A percentile compares a stretch with the other conserved stretches of the same genome.
Evolutionary conservation across 257 asterid genomes (phyloP).

Genomic region (Haberlea rhodopensis): DNA sequence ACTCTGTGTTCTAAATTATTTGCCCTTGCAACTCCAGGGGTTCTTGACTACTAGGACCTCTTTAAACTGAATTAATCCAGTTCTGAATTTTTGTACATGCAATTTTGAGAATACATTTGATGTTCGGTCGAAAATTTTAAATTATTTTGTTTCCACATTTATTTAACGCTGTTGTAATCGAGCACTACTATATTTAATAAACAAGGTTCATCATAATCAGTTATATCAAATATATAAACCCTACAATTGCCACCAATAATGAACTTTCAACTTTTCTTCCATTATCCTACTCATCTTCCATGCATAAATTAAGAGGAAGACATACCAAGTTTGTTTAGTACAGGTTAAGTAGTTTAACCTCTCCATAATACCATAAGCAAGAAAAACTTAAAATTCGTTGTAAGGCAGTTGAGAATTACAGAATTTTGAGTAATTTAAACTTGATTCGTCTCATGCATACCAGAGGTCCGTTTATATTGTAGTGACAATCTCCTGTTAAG

Average conservation of each 20-base stretch:
- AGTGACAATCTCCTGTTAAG: background rate
- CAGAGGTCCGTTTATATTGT: background rate
- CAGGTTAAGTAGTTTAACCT: background rate
- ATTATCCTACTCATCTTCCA: background rate
- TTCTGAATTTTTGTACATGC: too few relatives aligned
- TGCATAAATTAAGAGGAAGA: background rate
- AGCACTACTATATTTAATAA: too few relatives aligned
- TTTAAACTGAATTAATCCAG: too few relatives aligned
- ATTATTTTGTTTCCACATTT: too few relatives aligned
- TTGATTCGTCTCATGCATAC: background rate
- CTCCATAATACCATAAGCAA: background rate
- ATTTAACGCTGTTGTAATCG: too few relatives aligned
- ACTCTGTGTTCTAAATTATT: background rate
- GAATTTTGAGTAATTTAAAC: background rate
- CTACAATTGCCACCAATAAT: background rate
- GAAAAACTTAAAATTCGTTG: background rate
- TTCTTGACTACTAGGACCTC: background rate
- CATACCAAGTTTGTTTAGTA: background rate
- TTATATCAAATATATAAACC: background rate
- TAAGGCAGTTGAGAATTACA: background rate
- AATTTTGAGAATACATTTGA: too few relatives aligned
- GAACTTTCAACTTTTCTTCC: background rate
- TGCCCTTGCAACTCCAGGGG: background rate
- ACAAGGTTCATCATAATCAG: background rate
- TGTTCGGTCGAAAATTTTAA: too few relatives aligned